Base-by-base conservation (phyloP, 371 early-diverging fungal species). In the Mucor irregularis region DNA sequence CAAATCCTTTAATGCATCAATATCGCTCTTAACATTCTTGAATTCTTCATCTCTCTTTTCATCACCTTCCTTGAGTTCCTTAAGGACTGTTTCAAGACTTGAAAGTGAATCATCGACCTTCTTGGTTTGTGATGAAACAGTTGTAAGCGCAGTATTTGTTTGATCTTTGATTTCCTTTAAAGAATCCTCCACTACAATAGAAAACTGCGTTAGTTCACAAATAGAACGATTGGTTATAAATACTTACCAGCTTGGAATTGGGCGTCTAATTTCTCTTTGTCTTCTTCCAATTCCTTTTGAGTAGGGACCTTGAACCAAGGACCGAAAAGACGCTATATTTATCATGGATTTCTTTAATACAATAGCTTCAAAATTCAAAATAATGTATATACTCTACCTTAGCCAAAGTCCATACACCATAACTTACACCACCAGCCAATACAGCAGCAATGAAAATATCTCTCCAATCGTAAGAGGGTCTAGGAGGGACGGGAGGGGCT, bases 381-480 rank as follows among this genome's bases (percentile, higher is more conserved):
- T 19, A 14, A 42, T 39, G 17, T 28, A 29, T 17, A 5, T 59
- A 26, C 3, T 42, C 63, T 76, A 92, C 91, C 86, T 90, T 87
- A 7, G 86, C 86, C 49, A 95, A 66, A 49, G 80, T 81, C 73
- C 88, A 90, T 43, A 90, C 72, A 29, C 92, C 93, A 69, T 93
- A 95, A 11, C 91, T 87, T 16, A 92, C 84, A 24, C 96, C 95
- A 47, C 90, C 93, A 17, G 90, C 88, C 13, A 93, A 85, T 5
- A 93, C 89, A 14, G 93, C 87, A 6, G 90, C 94, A 56, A 96
- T 90, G 64, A 93, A 89, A 61, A 91, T 87, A 73, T 97, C 96
- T 62, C 93, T 88, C 98, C 98, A 96, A 61, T 87, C 88, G 50
- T 86, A 77, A 35, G 72, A 71, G n/a, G 87, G 83, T 54, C 85